Percentiles rank a stretch among this genome's conserved stretches.
Conservation (phyloP, 2,329 filamentous ascomycete species). For the Teratosphaeria zuluensis region DNA sequence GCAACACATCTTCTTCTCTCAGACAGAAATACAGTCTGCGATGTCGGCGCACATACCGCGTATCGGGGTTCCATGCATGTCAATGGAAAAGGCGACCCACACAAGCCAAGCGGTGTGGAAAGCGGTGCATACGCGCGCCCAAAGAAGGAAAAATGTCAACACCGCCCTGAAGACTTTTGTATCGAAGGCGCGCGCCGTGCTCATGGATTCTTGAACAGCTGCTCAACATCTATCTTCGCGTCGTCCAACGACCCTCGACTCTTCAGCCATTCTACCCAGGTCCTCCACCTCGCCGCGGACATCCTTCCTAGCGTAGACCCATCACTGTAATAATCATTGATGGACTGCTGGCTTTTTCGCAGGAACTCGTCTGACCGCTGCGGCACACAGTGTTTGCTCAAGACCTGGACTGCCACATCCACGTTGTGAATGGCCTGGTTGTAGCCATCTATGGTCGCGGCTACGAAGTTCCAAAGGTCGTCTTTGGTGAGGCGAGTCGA, state of each 20-base stretch:
- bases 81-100: neutral
- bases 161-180: neutral
- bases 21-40: neutral
- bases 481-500: conserved; percentile 9
- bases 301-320: conserved; percentile 11
- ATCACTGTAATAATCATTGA: conserved; percentile 22
- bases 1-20: too few species aligned
- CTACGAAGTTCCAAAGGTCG: conserved; percentile 17
- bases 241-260: conserved; percentile 2
- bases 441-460: conserved; percentile 21
- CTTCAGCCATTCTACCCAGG: conserved; percentile 12
- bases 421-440: conserved; percentile 14
- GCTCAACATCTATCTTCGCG: conserved; percentile 1
- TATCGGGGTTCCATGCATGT: neutral
- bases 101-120: neutral
- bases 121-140: neutral
- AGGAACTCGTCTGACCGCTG: conserved; percentile 17
- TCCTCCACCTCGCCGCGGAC: conserved; percentile 10
- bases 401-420: conserved; percentile 9
- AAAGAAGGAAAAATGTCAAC: neutral
- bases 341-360: conserved; percentile 16
- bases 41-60: neutral
- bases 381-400: conserved; percentile 12
- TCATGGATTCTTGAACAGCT: conserved; percentile 8
- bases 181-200: neutral